Conservation (phyloP, 495 filamentous ascomycete species). For the Neurospora terricola region DNA sequence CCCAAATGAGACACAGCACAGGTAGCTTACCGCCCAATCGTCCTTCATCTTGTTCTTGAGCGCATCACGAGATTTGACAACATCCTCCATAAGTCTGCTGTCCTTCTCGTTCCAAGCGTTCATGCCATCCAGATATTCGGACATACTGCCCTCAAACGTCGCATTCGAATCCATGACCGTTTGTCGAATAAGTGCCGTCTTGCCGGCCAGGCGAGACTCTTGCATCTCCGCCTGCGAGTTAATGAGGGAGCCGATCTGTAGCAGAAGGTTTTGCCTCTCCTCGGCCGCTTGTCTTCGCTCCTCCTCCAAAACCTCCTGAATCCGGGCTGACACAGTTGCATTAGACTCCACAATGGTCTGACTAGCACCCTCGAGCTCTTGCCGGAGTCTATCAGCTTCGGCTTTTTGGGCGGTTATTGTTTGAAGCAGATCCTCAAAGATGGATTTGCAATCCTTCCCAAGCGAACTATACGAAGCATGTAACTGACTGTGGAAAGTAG, state of each 20-base stretch:
- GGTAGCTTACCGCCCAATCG: slow-evolving; percentile 67
- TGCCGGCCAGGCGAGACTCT: slow-evolving; percentile 56
- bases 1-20: background rate
- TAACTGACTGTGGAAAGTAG: slow-evolving; percentile 71
- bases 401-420: slow-evolving; percentile 67
- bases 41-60: slow-evolving; percentile 74
- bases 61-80: slow-evolving; percentile 60
- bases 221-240: slow-evolving; percentile 64
- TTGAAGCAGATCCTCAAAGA: slow-evolving; percentile 70
- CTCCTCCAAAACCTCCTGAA: slow-evolving; percentile 65
- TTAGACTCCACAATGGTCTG: slow-evolving; percentile 55
- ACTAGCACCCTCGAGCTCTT: slow-evolving; percentile 59
- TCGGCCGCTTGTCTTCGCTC: slow-evolving; percentile 62
- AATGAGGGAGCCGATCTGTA: slow-evolving; percentile 66
- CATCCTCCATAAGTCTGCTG: slow-evolving; percentile 55
- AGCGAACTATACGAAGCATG: slow-evolving; percentile 80
- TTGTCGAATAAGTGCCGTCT: slow-evolving; percentile 48
- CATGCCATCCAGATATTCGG: slow-evolving; percentile 60
- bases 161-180: slow-evolving; percentile 53
- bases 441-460: slow-evolving; percentile 74
- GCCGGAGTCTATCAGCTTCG: slow-evolving; percentile 62
- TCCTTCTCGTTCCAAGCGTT: slow-evolving; percentile 66
- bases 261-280: slow-evolving; percentile 64
- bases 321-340: slow-evolving; percentile 48
- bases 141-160: slow-evolving; percentile 51